Evolutionary conservation across 2,329 filamentous ascomycete species (phyloP).

Genomic region (Aspergillus quadricinctus): DNA sequence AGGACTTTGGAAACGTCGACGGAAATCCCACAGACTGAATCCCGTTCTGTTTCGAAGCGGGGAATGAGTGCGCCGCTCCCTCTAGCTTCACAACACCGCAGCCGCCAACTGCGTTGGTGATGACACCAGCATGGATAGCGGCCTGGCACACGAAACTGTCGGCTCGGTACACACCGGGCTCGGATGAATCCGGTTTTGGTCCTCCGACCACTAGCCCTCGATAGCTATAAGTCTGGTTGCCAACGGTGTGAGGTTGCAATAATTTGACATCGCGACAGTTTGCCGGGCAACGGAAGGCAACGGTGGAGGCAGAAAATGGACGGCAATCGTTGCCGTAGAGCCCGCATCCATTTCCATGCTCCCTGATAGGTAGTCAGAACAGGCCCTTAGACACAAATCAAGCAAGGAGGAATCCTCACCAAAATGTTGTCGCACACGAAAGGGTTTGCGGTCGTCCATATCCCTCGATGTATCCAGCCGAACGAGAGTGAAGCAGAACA

Average conservation of each 20-base stretch:
- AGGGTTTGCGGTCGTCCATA: constrained; percentile 44
- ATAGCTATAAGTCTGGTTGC: constrained; percentile 50
- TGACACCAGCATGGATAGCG: constrained; percentile 77
- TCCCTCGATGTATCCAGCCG: constrained; percentile 46
- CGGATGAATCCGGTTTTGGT: constrained; percentile 32
- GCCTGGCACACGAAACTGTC: constrained; percentile 85
- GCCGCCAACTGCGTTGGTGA: constrained; percentile 67
- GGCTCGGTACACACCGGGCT: constrained; percentile 67
- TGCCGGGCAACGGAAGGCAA: constrained; percentile 55
- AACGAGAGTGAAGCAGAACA: constrained; percentile 42
- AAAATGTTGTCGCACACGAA: constrained; percentile 44
- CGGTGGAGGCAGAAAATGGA: constrained; percentile 49
- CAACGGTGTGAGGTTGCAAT: constrained; percentile 49
- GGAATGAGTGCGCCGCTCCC: constrained; percentile 63
- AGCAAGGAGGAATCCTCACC: constrained; percentile 27
- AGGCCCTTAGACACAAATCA: background rate
- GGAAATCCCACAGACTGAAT: constrained; percentile 75
- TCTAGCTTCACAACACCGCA: constrained; percentile 76
- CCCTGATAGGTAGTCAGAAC: constrained; percentile 24
- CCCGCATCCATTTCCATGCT: constrained; percentile 46
- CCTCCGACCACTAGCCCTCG: constrained; percentile 51
- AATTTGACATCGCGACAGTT: constrained; percentile 47
- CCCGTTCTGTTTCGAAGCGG: constrained; percentile 63
- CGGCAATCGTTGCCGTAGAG: constrained; percentile 53
- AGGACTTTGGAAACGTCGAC: constrained; percentile 85